phyloP scores from a whole-genome alignment of 768 basidiomycete species.

The Holtermanniella nyarrowii region DNA sequence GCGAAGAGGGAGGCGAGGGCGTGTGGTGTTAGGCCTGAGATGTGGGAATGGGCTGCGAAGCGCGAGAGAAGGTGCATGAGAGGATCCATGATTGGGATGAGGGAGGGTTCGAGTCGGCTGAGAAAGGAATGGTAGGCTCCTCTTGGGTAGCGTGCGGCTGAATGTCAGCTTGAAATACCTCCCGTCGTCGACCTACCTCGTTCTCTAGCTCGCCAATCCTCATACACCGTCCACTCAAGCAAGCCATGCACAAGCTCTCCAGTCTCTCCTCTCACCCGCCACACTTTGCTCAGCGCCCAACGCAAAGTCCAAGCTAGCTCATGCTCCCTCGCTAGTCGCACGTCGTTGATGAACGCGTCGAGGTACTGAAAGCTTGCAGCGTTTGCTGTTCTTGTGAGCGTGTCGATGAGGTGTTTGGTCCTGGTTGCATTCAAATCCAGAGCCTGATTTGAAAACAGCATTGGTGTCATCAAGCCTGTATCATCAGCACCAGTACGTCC shows the following conservation, averaged over 20 bases:
- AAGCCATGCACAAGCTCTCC: constrained; percentile 48
- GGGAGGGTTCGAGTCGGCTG: constrained; percentile 18
- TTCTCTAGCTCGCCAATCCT: constrained; percentile 72
- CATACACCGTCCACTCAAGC: constrained; percentile 73
- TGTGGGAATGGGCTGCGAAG: constrained; percentile 69
- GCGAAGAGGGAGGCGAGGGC: constrained; percentile 82
- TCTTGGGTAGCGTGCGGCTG: constrained; percentile 58
- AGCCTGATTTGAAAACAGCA: constrained; percentile 80
- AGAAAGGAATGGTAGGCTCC: constrained; percentile 65
- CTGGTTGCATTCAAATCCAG: constrained; percentile 70
- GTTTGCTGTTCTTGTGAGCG: constrained; percentile 17
- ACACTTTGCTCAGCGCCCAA: constrained; percentile 78
- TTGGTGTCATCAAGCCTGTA: constrained; percentile 63
- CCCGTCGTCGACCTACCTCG: constrained; percentile 47
- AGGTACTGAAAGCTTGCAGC: neutral
- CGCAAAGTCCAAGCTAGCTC: constrained; percentile 85
- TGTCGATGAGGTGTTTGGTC: constrained; percentile 64
- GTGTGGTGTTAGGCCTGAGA: constrained; percentile 82
- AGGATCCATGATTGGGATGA: constrained; percentile 38
- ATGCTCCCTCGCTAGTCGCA: constrained; percentile 69
- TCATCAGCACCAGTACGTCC: neutral
- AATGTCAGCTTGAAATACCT: constrained; percentile 2
- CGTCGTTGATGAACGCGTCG: constrained; percentile 47
- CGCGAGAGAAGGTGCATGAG: constrained; percentile 71
- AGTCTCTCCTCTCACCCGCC: constrained; percentile 48